Evolutionary conservation across 192 early-diverging fungal species (phyloP), one percentile per base, ranked within the genome.

Genomic region (Podila horticola): DNA sequence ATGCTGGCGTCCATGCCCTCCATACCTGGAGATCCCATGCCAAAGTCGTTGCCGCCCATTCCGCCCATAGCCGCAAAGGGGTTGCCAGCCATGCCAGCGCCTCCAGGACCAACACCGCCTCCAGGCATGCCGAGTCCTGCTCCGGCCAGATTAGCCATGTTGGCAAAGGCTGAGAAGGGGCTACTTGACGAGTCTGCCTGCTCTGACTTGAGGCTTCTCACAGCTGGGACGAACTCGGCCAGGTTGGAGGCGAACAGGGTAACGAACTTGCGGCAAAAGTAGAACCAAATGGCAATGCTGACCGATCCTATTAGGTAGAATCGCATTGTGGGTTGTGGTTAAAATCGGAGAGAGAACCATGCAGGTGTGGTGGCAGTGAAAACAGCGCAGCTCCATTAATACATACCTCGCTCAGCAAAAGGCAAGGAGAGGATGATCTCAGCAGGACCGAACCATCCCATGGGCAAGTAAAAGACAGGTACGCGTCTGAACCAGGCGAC

Each of bases 361-460:
- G 11, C 9, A 36, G 7, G 1, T 36, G 9, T 8, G 34, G 34
- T 36, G 5, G 34, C 4, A 36, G 34, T 36, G 8, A 1, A 36
- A 5, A 36, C 11, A 36, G 64, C 45, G 28, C 17, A 55, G n/a
- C 5, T 26, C 52, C n/a, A 55, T 55, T 52, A 4, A 22, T 55
- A 69, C 84, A 58, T 83, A 91, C 90, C 92, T 67, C 71, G 61
- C 41, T 94, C 93, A 45, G 94, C 90, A 66, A 92, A 90, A 1
- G 95, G 95, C 45, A 94, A 71, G 50, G 92, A 86, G 48, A 94
- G 67, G 58, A 92, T 77, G 77, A 86, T 87, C 57, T 91, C 75
- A 10, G 90, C 85, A 36, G 94, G 94, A 45, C 94, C 92, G 72
- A 95, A 92, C 93, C 93, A 94, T 49, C 90, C 91, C 3, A 72